Evolutionary conservation across 495 filamentous ascomycete genomes (phyloP).

Genomic region (Tuber borchii): DNA sequence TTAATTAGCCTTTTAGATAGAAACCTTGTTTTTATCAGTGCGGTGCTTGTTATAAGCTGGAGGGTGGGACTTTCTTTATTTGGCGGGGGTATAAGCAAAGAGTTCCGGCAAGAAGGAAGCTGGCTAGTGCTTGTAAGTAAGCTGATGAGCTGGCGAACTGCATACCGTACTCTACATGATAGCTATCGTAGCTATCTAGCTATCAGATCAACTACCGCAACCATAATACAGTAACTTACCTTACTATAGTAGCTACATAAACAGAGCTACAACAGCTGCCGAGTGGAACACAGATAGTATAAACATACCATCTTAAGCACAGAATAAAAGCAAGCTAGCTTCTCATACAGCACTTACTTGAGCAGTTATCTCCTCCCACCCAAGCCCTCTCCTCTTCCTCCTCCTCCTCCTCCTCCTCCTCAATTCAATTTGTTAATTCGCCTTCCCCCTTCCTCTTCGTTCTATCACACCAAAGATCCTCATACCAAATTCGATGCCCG

Average conservation of each 20-base stretch:
- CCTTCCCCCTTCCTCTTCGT: background rate
- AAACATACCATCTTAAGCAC: background rate
- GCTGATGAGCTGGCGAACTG: background rate
- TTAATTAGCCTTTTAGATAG: background rate
- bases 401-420: background rate
- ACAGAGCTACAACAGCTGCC: background rate
- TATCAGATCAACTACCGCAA: constrained; percentile 1
- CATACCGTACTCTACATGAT: background rate
- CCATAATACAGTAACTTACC: background rate
- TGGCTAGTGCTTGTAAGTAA: background rate
- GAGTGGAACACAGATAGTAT: background rate
- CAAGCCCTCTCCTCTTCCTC: background rate
- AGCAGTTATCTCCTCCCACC: background rate
- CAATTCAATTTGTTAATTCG: background rate
- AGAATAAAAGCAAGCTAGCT: background rate
- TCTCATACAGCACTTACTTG: background rate
- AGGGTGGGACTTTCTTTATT: background rate
- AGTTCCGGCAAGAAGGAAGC: background rate
- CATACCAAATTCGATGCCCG: constrained; percentile 1
- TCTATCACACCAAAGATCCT: background rate
- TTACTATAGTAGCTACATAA: background rate
- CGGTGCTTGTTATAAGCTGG: background rate
- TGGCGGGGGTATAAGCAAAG: background rate
- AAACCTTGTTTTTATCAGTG: background rate
- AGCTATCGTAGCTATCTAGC: background rate